Conservation (phyloP, 768 basidiomycete genomes). For the Lentinula guzmanii region DNA sequence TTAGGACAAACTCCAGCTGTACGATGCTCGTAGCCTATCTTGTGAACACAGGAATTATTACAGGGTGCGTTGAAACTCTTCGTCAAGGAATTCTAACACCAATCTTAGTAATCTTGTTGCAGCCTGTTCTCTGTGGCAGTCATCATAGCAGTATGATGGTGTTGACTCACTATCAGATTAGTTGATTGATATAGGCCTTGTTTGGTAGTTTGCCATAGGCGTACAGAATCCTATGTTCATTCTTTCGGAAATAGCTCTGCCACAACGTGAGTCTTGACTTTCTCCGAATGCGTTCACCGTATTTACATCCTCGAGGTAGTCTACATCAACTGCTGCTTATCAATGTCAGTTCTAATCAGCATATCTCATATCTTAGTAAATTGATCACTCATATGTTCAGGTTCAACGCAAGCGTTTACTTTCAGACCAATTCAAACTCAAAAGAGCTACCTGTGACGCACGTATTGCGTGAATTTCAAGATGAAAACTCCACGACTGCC, state of each 20-base stretch:
- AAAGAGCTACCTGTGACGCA: not conserved
- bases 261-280: not conserved
- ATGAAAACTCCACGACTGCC: not conserved
- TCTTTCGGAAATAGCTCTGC: not conserved
- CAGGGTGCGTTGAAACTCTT: not conserved
- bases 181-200: not conserved
- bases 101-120: not conserved
- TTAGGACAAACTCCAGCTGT: not conserved
- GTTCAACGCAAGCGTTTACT: constrained; percentile 2
- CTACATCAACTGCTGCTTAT: constrained; percentile 2
- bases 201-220: not conserved
- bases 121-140: not conserved
- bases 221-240: not conserved
- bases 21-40: constrained; percentile 1
- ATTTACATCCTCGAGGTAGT: not conserved
- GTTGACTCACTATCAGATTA: not conserved
- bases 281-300: not conserved
- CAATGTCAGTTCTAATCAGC: not conserved
- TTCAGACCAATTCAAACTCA: not conserved
- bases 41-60: constrained; percentile 2
- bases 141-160: not conserved
- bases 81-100: not conserved
- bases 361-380: not conserved
- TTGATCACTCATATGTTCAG: not conserved
- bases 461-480: not conserved